phyloP scores from a whole-genome alignment of 106 monocot genomes.

The Acorus gramineus region DNA sequence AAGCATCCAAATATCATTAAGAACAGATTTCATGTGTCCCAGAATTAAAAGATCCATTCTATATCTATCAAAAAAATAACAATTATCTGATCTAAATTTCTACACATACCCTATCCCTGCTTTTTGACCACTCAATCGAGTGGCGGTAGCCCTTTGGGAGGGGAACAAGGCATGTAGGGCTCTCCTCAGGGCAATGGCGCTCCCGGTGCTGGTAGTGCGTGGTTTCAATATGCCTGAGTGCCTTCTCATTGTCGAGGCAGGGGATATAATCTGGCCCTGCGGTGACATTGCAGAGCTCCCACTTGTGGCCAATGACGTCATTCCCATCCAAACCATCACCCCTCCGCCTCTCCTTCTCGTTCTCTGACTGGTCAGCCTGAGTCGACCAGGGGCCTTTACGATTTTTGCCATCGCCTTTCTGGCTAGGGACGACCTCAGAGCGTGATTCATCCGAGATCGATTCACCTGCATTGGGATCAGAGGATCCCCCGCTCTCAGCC shows the following conservation, averaged over 20 bases:
- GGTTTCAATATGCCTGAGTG: conserved; percentile 50
- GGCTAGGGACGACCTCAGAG: neutral
- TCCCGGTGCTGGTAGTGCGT: conserved; percentile 73
- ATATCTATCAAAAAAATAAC: no score
- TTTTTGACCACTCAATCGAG: conserved; percentile 65
- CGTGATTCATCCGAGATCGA: conserved; percentile 1
- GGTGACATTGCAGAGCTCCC: conserved; percentile 70
- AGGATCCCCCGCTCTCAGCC: neutral
- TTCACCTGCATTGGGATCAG: conserved; percentile 11
- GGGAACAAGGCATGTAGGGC: conserved; percentile 66
- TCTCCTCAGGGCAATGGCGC: conserved; percentile 76
- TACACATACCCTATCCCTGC: conserved; percentile 66
- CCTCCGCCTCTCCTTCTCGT: conserved; percentile 31
- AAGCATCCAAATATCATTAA: neutral
- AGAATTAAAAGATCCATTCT: no score
- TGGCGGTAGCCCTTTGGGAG: conserved; percentile 58
- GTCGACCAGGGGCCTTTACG: conserved; percentile 25
- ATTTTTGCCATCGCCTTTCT: conserved; percentile 7
- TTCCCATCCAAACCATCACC: conserved; percentile 1
- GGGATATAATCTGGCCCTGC: conserved; percentile 82
- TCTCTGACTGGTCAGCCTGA: conserved; percentile 44
- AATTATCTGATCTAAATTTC: neutral
- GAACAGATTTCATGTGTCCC: neutral
- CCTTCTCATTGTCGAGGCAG: conserved; percentile 78
- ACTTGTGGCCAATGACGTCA: conserved; percentile 13